phyloP scores from a whole-genome alignment of 805 yeast genomes.

The Spathaspora hagerdaliae region DNA sequence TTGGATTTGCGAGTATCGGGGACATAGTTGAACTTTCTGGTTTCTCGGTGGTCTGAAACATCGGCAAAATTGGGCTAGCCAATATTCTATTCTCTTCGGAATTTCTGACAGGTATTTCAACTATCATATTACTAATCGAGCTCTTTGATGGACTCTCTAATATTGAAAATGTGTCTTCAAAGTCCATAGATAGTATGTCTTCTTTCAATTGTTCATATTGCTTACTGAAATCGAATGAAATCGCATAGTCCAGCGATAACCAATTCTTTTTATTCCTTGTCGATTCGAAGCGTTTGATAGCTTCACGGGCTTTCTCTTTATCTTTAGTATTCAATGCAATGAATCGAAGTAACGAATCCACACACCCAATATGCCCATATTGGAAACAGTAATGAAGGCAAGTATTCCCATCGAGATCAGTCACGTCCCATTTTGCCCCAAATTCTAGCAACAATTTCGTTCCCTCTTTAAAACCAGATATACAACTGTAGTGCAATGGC shows the following conservation, averaged over 20 bases:
- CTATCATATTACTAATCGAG: conserved; percentile 5
- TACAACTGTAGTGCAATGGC: conserved; percentile 36
- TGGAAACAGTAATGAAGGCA: conserved; percentile 38
- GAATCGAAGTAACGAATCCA: conserved; percentile 20
- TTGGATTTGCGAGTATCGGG: too few species aligned
- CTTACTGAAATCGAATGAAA: conserved; percentile 23
- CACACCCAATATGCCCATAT: conserved; percentile 29
- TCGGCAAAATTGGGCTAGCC: conserved; percentile 29
- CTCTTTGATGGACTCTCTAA: conserved; percentile 6
- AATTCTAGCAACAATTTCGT: conserved; percentile 34
- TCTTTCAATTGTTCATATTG: conserved; percentile 21
- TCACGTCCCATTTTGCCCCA: conserved; percentile 32
- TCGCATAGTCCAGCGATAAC: conserved; percentile 29
- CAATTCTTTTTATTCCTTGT: conserved; percentile 28
- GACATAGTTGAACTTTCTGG: neutral
- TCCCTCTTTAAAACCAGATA: conserved; percentile 34
- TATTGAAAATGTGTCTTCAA: conserved; percentile 5
- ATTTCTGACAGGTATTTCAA: neutral
- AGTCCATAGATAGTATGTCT: conserved; percentile 13
- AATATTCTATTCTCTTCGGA: conserved; percentile 19
- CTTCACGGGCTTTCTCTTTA: conserved; percentile 8
- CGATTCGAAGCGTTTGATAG: conserved; percentile 18
- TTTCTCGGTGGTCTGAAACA: conserved; percentile 14
- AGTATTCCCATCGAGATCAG: conserved; percentile 32
- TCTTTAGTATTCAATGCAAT: conserved; percentile 8